A percentile compares a stretch with the other conserved stretches of the same genome.
These are phyloP conservation scores for Haemoproteus tartakovskyi DNA, from an alignment of 169 alveolate species.

Conservation along the genomic window DNA sequence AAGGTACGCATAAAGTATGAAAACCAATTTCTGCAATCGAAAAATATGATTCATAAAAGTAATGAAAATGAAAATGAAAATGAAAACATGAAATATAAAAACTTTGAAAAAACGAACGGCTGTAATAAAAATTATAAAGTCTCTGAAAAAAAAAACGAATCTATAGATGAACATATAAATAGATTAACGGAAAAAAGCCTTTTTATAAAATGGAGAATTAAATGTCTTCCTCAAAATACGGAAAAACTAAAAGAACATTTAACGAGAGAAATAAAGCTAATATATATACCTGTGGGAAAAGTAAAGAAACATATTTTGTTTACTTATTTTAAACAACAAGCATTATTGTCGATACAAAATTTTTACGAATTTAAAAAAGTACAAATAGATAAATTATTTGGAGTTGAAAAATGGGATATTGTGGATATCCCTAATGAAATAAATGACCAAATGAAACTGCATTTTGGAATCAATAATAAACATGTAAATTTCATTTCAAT, in stretches of 20 bases:
- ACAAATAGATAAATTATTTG: constrained; percentile 18
- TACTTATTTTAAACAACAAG: not conserved
- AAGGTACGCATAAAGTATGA: too few relatives aligned
- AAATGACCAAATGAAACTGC: constrained; percentile 1
- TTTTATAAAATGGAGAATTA: not conserved
- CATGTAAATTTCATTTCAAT: not conserved
- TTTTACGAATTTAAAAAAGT: constrained; percentile 38
- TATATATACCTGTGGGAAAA: not conserved
- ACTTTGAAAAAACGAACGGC: too few relatives aligned
- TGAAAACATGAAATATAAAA: too few relatives aligned
- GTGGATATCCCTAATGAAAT: constrained; percentile 20
- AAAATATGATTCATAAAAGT: too few relatives aligned
- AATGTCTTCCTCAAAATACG: not conserved
- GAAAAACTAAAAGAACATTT: not conserved
- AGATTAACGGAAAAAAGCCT: too few relatives aligned
- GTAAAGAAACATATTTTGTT: not conserved
- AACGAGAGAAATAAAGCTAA: not conserved
- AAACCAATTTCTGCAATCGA: too few relatives aligned
- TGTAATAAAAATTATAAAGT: too few relatives aligned
- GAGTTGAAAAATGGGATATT: constrained; percentile 23
- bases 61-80: too few relatives aligned
- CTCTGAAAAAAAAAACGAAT: too few relatives aligned
- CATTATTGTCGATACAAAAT: not conserved
- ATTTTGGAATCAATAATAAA: constrained; percentile 7
- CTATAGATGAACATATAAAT: too few relatives aligned